A percentile compares a stretch with the other conserved stretches of the same genome.
These are phyloP conservation scores for Fagus sylvatica DNA, from an alignment of 306 rosid genomes.

Conservation along the genomic window DNA sequence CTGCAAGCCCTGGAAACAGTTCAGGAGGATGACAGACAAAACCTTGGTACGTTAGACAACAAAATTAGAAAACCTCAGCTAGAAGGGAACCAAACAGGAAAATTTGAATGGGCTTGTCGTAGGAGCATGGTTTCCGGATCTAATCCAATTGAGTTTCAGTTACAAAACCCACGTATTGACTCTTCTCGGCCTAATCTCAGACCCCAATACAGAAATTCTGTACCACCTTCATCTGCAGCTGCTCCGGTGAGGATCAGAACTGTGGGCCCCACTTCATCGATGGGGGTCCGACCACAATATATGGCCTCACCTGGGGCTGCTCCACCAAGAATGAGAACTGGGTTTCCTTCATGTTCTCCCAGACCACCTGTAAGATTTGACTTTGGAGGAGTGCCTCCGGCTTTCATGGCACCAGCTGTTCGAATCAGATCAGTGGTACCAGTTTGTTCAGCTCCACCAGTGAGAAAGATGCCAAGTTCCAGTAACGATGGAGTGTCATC, in stretches of 20 bases:
- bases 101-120: slow-evolving; percentile 41
- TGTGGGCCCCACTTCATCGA: slow-evolving; percentile 34
- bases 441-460: slow-evolving; percentile 81
- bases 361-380: slow-evolving; percentile 35
- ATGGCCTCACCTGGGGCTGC: slow-evolving; percentile 32
- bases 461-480: slow-evolving; percentile 36
- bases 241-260: slow-evolving; percentile 45
- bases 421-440: slow-evolving; percentile 78
- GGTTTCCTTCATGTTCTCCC: slow-evolving; percentile 36
- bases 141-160: slow-evolving; percentile 32
- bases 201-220: slow-evolving; percentile 36
- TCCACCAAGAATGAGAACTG: slow-evolving; percentile 52
- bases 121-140: slow-evolving; percentile 31
- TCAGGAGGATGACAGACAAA: slow-evolving; percentile 44
- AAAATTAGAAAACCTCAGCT: slow-evolving; percentile 34
- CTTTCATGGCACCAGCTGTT: slow-evolving; percentile 74
- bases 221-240: slow-evolving; percentile 36
- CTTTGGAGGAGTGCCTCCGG: slow-evolving; percentile 41
- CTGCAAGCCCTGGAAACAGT: slow-evolving; percentile 30
- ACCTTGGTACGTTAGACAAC: slow-evolving; percentile 26
- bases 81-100: slow-evolving; percentile 34
- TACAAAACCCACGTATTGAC: slow-evolving; percentile 36
- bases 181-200: slow-evolving; percentile 26
- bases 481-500: slow-evolving; percentile 26
- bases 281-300: slow-evolving; percentile 38